A percentile compares a stretch with the other conserved stretches of the same genome.
phyloP scores from a whole-genome alignment of 495 filamentous ascomycete species.

The Neurospora hispaniola region DNA sequence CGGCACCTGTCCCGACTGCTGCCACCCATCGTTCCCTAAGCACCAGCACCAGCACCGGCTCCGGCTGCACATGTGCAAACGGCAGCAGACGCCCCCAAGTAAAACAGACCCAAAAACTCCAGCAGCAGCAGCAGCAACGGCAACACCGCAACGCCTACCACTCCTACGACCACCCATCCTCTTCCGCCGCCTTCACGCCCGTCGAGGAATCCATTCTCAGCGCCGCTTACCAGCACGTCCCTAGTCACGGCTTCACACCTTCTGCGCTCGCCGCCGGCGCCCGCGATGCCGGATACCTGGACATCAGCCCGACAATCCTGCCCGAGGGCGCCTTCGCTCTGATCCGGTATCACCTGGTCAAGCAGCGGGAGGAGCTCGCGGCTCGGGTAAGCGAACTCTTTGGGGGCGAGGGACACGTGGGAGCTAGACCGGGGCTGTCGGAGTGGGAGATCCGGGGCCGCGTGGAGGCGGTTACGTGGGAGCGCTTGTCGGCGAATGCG shows the following conservation, averaged over 20 bases:
- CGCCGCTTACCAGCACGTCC: conserved; percentile 68
- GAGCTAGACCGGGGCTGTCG: conserved; percentile 21
- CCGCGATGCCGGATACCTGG: conserved; percentile 72
- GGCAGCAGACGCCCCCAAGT: neutral
- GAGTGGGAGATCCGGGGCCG: conserved; percentile 28
- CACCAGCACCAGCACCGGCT: neutral
- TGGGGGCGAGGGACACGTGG: conserved; percentile 10
- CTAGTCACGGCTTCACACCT: conserved; percentile 67
- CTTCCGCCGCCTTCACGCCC: conserved; percentile 52
- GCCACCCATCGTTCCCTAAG: neutral
- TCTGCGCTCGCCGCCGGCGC: conserved; percentile 65
- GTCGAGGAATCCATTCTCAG: conserved; percentile 70
- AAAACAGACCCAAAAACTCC: conserved; percentile 3
- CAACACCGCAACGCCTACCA: conserved; percentile 47
- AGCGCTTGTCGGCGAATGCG: conserved; percentile 60
- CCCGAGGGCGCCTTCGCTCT: conserved; percentile 71
- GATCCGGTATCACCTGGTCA: conserved; percentile 70
- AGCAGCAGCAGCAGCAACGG: neutral
- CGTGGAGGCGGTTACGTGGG: conserved; percentile 55
- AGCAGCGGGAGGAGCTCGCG: conserved; percentile 40
- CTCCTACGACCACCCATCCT: conserved; percentile 53
- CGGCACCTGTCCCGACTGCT: neutral
- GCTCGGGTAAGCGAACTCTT: conserved; percentile 17
- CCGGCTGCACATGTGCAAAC: neutral
- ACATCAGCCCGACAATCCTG: conserved; percentile 74